Evolutionary conservation across 1,284 basidiomycete species (phyloP).

Genomic region (Sporisorium graminicola): DNA sequence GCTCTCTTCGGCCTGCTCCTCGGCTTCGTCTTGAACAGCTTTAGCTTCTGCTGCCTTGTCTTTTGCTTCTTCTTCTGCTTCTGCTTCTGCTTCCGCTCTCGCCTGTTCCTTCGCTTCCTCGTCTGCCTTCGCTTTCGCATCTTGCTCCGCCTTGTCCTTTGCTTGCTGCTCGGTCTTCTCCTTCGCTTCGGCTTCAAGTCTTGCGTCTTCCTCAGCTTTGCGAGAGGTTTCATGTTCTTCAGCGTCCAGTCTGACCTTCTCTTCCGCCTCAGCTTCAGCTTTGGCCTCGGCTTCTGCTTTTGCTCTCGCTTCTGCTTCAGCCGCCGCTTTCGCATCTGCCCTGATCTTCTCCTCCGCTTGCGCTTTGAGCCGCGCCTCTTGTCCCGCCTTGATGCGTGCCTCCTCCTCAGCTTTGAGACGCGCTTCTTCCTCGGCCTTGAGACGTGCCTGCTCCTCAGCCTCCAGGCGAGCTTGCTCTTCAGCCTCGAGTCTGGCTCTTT

Average conservation of each 20-base stretch:
- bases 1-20: background rate
- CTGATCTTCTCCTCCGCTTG: background rate
- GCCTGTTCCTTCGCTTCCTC: slow-evolving; percentile 3
- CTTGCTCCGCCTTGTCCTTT: slow-evolving; percentile 4
- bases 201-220: slow-evolving; percentile 7
- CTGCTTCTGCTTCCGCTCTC: slow-evolving; percentile 10
- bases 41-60: slow-evolving; percentile 1
- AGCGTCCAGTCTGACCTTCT: background rate
- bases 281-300: background rate
- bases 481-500: slow-evolving; percentile 1
- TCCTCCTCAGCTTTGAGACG: slow-evolving; percentile 7
- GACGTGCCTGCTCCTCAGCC: slow-evolving; percentile 11
- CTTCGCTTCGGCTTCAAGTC: background rate
- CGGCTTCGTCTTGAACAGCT: slow-evolving; percentile 6
- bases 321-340: slow-evolving; percentile 6
- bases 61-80: slow-evolving; percentile 14
- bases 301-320: slow-evolving; percentile 3
- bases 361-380: slow-evolving; percentile 1
- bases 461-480: slow-evolving; percentile 7
- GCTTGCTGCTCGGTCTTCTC: background rate
- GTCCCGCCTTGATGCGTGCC: slow-evolving; percentile 4
- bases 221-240: background rate
- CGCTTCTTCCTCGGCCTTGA: slow-evolving; percentile 9
- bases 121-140: slow-evolving; percentile 5
- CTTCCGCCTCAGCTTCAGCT: slow-evolving; percentile 3